Evolutionary conservation across 345 rosid genomes (phyloP), one percentile per base, ranked within the genome.

Genomic region (Jatropha curcas): DNA sequence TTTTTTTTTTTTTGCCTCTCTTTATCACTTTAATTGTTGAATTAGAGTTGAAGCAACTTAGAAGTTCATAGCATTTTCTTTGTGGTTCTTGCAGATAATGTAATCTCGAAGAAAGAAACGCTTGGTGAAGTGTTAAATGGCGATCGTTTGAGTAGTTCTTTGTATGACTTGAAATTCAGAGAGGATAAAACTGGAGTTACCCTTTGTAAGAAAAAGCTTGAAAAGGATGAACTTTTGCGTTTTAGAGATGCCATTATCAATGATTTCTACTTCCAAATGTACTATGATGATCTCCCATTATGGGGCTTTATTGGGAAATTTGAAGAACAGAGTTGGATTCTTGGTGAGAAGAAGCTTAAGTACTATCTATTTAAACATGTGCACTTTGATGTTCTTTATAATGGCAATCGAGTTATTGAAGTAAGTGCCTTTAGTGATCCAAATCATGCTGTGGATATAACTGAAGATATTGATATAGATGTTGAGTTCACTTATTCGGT

Each of bases 301-400:
- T 94, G 97, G 98, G 98, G 96, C 52, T 94, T 86, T 81, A 39
- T 92, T 74, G 98, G 98, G 50, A 94, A 90, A 87, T 70, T 81
- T 43, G 97, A 92, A 74, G 85, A 75, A 4, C 83, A 75, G 46
- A 82, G 83, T 53, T 65, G 73, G 84, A 71, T 65, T 60, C 78
- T 19, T 19, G 70, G 60, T 34, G 75, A 76, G 70, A 76, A 75
- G 74, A 39, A 58, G 50, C 55, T 75, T 28, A 89, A 82, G 76
- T 89, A 86, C 70, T 88, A 84, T 81, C 64, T 94, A 53, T 94
- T 92, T 77, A 90, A 80, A 67, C 93, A 88, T 71, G 79, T 92
- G 25, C 82, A 77, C 43, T 94, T 94, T 76, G 84, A 84, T 80
- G 92, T 81, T 64, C 80, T 86, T 61, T 90, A 88, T 71, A 86